Base-by-base conservation (phyloP, 2,329 filamentous ascomycete genomes). In the Teratosphaeria pseudoeucalypti region DNA sequence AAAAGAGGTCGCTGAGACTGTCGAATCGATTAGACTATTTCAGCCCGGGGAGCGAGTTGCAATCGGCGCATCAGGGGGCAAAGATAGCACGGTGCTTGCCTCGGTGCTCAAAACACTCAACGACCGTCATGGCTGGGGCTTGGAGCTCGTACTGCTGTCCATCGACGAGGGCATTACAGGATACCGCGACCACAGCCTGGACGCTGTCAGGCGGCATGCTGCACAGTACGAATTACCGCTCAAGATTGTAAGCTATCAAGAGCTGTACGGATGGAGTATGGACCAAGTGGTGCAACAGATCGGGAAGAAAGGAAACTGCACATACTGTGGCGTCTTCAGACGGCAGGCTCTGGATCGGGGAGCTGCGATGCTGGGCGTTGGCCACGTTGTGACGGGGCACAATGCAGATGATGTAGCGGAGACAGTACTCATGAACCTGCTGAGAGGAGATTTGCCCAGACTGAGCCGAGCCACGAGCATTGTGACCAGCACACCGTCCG, bases 221-320 rank as follows among this genome's bases (percentile, higher is more conserved):
- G 74, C 83, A 12, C 91, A 97, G 74, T 96, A 97, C 75, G 85
- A 87, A 1, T 95, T 99, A 87, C 85, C 89, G 0, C 78, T 99
- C 55, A 89, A 90, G 67, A 95, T 99, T 59, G 85, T 99, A 56
- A 91, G 92, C 56, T 99, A 99, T 69, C 87, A 87, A 58, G 89
- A 96, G 69, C 79, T 99, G 10, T 99, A 99, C 72, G 94, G 92
- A 9, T 99, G 94, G 94, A 96, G 92, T 0, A 99, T 99, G 94
- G 94, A 99, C 70, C 90, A 97, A 71, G 94, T 99, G 10, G 95
- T 99, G 3, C 89, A 92, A 68, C 90, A 92, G 55, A 89, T 99
- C 56, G 94, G 94, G 14, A 97, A 96, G 78, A 97, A 96, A 74
- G 92, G 92, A 34, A 99, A 99, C 75, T 99, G 94, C 81, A 99